A percentile compares a stretch with the other conserved stretches of the same genome.
Evolutionary conservation across 139 green algal species (phyloP).

Genomic region (Astrephomene gubernaculifera): DNA sequence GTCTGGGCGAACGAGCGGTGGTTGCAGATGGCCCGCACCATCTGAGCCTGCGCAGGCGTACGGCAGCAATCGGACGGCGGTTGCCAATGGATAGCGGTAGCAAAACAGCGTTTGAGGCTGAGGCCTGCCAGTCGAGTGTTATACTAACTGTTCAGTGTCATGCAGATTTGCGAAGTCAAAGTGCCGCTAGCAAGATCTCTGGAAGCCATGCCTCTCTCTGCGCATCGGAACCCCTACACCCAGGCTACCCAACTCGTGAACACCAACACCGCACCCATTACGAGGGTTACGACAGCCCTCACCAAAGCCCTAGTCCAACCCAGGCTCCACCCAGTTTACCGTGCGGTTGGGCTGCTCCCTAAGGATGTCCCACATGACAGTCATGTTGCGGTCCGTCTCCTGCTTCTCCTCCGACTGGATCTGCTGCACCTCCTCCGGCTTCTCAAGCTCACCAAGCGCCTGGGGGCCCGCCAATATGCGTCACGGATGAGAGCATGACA

Average conservation of each 20-base stretch:
- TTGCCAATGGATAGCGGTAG: no score
- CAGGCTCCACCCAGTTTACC: neutral
- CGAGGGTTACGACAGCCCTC: neutral
- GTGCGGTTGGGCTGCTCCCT: neutral
- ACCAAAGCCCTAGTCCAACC: neutral
- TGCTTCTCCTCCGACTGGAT: conserved; percentile 58
- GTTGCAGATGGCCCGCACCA: conserved; percentile 71
- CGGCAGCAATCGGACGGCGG: neutral
- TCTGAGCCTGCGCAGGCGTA: neutral
- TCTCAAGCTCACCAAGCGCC: conserved; percentile 52
- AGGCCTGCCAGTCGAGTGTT: no score
- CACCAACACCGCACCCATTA: neutral
- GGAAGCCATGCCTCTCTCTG: neutral
- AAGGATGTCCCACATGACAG: conserved; percentile 77
- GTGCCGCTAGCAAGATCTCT: neutral
- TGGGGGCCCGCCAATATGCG: neutral
- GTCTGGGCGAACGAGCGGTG: conserved; percentile 83
- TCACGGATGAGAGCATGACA: neutral
- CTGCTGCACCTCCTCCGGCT: conserved; percentile 58
- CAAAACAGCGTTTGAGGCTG: neutral
- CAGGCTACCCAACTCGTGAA: neutral
- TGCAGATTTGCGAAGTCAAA: neutral
- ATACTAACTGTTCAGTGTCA: no score
- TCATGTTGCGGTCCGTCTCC: conserved; percentile 84
- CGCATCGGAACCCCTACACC: no score